Conservation (phyloP, 2,329 filamentous ascomycete species). For the Calonectria pteridis region DNA sequence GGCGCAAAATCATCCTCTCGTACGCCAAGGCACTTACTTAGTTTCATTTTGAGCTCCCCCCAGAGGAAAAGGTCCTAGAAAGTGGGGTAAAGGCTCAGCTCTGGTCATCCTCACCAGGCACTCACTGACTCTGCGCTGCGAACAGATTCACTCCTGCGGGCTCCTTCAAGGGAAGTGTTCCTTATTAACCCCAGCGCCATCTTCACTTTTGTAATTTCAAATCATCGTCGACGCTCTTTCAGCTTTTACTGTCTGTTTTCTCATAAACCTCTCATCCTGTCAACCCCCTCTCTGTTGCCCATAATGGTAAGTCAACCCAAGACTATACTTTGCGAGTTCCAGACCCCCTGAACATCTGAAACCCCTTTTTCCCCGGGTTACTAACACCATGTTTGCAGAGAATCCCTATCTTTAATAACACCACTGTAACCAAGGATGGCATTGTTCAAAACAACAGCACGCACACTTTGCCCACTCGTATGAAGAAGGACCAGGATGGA, state of each 20-base stretch:
- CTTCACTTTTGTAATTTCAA: conserved; percentile 4
- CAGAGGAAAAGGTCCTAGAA: neutral
- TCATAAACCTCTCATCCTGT: neutral
- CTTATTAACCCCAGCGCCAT: neutral
- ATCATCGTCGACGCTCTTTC: neutral
- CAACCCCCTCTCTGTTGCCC: neutral
- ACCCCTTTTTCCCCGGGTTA: neutral
- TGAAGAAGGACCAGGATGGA: conserved; percentile 8
- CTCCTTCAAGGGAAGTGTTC: neutral
- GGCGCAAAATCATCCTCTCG: neutral
- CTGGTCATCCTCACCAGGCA: neutral
- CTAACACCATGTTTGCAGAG: conserved; percentile 26
- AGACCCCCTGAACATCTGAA: neutral
- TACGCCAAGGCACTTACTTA: neutral
- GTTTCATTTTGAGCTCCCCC: neutral
- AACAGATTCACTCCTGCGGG: neutral
- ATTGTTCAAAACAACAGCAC: conserved; percentile 1
- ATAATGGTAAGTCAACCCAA: conserved; percentile 10
- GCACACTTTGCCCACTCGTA: conserved; percentile 12
- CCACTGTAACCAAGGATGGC: conserved; percentile 2
- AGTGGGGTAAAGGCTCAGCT: neutral
- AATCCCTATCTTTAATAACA: conserved; percentile 31
- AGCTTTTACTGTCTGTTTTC: neutral
- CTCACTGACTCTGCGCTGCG: neutral
- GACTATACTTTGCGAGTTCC: neutral